phyloP scores from a whole-genome alignment of 257 asterid species.

The Perilla frutescens region DNA sequence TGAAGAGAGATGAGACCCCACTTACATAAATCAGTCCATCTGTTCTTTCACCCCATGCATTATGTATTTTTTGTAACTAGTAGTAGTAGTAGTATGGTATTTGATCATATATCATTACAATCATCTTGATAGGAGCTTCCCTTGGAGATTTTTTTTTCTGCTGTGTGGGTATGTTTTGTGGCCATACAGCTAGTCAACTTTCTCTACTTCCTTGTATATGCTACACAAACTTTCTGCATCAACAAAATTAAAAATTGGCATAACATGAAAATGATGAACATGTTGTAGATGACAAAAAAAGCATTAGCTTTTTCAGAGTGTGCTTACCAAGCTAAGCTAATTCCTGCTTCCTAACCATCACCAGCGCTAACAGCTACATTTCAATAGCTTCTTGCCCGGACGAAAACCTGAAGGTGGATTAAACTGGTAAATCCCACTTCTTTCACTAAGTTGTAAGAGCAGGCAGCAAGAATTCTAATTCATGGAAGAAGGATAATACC shows the following conservation, averaged over 20 bases:
- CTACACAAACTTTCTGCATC: constrained; percentile 78
- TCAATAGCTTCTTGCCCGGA: constrained; percentile 72
- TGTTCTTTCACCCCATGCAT: constrained; percentile 67
- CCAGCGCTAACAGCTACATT: constrained; percentile 56
- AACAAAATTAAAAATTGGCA: constrained; percentile 29
- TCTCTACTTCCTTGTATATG: constrained; percentile 55
- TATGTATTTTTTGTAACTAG: constrained; percentile 59
- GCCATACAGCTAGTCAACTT: constrained; percentile 64
- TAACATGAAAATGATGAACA: constrained; percentile 7
- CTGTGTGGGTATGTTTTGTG: constrained; percentile 47
- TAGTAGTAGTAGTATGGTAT: constrained; percentile 49
- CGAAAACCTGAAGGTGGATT: constrained; percentile 49
- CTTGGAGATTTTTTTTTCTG: constrained; percentile 49
- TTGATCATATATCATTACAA: constrained; percentile 61
- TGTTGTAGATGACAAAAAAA: not conserved
- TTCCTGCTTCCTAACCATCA: constrained; percentile 53
- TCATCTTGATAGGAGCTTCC: constrained; percentile 65
- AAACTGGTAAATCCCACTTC: not conserved
- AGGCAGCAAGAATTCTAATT: not conserved
- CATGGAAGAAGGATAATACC: constrained; percentile 41
- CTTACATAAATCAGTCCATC: constrained; percentile 73
- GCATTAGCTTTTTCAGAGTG: not conserved
- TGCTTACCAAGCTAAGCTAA: constrained; percentile 61
- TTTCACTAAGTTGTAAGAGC: not conserved
- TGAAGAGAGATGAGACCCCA: constrained; percentile 53